A percentile compares a stretch with the other conserved stretches of the same genome.
phyloP scores from a whole-genome alignment of 2,329 filamentous ascomycete species.

The Cytospora chrysosperma region DNA sequence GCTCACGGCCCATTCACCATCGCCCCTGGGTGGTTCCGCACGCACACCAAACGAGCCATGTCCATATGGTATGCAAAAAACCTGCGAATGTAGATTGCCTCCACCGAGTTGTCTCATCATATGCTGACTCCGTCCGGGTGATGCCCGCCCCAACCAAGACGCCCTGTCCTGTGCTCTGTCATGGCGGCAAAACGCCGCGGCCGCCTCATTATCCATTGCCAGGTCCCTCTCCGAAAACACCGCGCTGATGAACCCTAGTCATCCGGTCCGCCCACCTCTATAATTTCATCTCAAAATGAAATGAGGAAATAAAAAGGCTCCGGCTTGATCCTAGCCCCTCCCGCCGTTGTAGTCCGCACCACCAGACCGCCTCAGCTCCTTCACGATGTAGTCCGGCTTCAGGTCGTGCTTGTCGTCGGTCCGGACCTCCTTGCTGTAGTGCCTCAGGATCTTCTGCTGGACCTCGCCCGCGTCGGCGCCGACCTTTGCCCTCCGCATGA shows the following conservation, averaged over 20 bases:
- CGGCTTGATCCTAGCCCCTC: constrained; percentile 41
- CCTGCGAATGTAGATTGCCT: constrained; percentile 6
- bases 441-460: constrained; percentile 54
- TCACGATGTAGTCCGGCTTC: constrained; percentile 60
- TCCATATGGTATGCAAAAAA: not conserved
- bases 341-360: constrained; percentile 72
- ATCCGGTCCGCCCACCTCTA: not conserved
- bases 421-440: constrained; percentile 65
- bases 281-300: too few species aligned
- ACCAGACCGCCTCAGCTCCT: constrained; percentile 62
- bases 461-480: constrained; percentile 66
- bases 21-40: not conserved
- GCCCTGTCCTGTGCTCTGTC: not conserved
- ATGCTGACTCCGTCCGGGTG: constrained; percentile 13
- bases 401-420: constrained; percentile 60
- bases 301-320: too few species aligned
- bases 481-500: constrained; percentile 70
- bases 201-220: not conserved
- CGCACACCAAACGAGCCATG: not conserved
- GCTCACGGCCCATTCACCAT: not conserved
- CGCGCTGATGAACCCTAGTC: constrained; percentile 1
- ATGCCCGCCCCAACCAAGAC: constrained; percentile 15
- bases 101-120: constrained; percentile 7
- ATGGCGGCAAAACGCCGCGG: not conserved
- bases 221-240: constrained; percentile 1